Evolutionary conservation across 768 basidiomycete species (phyloP), one percentile per base, ranked within the genome.

Genomic region (Leccinum ochraceum): DNA sequence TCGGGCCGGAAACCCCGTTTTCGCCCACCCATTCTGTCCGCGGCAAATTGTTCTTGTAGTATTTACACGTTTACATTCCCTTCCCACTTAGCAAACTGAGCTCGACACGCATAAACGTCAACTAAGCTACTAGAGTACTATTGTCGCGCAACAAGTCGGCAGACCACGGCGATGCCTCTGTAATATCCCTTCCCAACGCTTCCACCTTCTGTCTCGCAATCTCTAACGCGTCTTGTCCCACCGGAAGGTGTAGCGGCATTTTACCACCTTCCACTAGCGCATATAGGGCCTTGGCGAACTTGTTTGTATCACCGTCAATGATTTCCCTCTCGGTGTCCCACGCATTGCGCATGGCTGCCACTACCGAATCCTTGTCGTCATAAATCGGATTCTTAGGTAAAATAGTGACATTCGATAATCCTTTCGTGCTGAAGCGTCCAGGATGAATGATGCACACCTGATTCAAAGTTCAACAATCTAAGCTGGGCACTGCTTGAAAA

Each of bases 151-250:
- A 30, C 54, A 64, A 32, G 57, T 64, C 57, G 3, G n/a, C 52
- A 7, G 61, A 57, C 58, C 57, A 65, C 4, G 22, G 37, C 34
- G 28, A 46, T 7, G 52, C 52, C n/a, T 56, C 64, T 5, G 22
- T 17, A 4, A 54, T 51, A 2, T 32, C 51, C 20, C 11, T 53
- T 14, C 24, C 36, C 20, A 61, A 14, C 10, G 16, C 44, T 44
- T 63, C 46, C 6, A 44, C 30, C 24, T 32, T 50, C 20, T 16
- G 34, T 26, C 48, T 46, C 17, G 54, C 13, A 3, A 22, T 44
- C 49, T 20, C 44, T 6, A 65, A 46, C 36, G 55, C 48, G 36
- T 60, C 61, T 36, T 49, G 34, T 46, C 60, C 60, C 26, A 61
- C 48, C 3, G 57, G 57, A 20, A 64, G 17, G 16, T 32, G 32